Base-by-base conservation (phyloP, 345 rosid genomes). In the Gossypium australe region DNA sequence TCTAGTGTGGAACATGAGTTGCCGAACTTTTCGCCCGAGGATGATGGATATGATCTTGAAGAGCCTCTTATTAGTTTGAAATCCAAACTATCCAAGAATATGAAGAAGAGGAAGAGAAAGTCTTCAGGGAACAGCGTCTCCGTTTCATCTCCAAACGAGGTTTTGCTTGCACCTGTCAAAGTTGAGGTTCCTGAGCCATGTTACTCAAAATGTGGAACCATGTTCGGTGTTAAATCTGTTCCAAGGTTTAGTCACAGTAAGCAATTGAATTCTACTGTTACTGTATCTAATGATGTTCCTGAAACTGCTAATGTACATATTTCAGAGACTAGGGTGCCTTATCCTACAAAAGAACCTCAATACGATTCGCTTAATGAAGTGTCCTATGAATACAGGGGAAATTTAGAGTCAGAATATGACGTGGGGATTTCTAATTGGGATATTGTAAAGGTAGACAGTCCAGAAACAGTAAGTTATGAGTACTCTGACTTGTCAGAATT, bases 1-100 rank as follows among this genome's bases (percentile, higher is more conserved):
- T 69, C 76, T 4, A 20, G 16, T 18, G 71, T 57, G 43, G 78
- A 80, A 69, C 64, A 75, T 34, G 86, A 80, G 27, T 29, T 20
- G 16, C 20, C 61, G 14, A 24, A 75, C 76, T 75, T 72, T 20
- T 71, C 57, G 45, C 60, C 47, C 16, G 58, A 77, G 73, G 80
- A 78, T 63, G 88, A 89, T 47, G 87, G 81, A 24, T 74, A 25
- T 81, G 92, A 87, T 63, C 74, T 79, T 29, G 79, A 81, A 64
- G 86, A 82, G 89, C 84, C 88, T 70, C 91, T 92, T 61, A 83
- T 79, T 65, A 45, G 8, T 70, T 88, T 74, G 92, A 82, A 80
- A 71, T 74, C 85, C 8, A 88, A 80, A 52, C 67, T 88, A 48
- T 82, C 83, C 53, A 86, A 83, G 78, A 83, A 73, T 18, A 71